Conservation (phyloP, 176 grass and related monocot genomes). For the Leersia perrieri region DNA sequence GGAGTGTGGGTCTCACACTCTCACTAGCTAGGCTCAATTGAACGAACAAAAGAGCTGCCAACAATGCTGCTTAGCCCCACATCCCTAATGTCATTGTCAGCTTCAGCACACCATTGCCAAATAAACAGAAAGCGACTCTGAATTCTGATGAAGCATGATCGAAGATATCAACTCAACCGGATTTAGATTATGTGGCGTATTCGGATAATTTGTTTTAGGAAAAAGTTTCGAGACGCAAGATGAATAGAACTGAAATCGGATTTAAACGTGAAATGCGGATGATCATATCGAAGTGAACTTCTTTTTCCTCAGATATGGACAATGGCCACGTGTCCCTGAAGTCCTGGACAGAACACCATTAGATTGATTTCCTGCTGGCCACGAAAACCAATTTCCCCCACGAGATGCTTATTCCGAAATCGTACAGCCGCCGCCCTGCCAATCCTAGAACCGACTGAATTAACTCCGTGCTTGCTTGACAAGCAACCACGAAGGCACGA, state of each 20-base stretch:
- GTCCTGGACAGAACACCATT: too few species aligned
- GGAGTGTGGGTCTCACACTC: neutral
- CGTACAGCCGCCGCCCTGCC: too few species aligned
- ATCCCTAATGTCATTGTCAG: neutral
- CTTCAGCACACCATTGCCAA: neutral
- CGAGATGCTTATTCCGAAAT: neutral
- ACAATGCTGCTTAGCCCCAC: neutral
- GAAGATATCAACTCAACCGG: neutral
- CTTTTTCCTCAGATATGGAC: too few species aligned
- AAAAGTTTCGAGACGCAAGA: neutral
- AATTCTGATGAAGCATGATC: neutral
- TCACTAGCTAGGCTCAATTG: neutral
- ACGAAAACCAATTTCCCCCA: neutral
- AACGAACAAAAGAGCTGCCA: neutral
- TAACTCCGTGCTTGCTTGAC: conserved; percentile 22
- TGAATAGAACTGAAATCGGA: neutral
- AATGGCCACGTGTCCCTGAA: neutral
- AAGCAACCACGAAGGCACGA: conserved; percentile 29
- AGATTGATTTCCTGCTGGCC: neutral
- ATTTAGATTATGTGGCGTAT: too few species aligned
- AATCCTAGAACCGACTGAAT: neutral
- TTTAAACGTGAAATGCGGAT: neutral
- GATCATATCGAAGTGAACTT: neutral
- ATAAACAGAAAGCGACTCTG: neutral
- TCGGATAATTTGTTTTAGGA: neutral